Evolutionary conservation across 768 basidiomycete genomes (phyloP), one percentile per base, ranked within the genome.

Genomic region (Chlorophyllum brunneum): DNA sequence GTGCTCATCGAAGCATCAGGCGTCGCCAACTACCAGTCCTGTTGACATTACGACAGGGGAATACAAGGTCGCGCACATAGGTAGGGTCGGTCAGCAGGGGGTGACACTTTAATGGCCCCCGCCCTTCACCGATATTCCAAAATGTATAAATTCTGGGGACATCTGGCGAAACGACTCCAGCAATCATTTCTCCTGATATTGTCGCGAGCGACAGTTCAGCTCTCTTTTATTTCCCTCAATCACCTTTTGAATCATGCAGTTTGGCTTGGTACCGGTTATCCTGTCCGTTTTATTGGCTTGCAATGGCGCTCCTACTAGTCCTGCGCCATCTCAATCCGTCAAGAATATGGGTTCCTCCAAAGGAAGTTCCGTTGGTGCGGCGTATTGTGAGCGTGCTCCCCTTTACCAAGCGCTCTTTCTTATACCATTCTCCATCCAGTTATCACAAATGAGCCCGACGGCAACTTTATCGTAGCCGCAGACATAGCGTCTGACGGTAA

Each of bases 391-490:
- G 64, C n/a, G n/a, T n/a, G 30, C 13, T 41, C 7, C 13, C 16
- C 3, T 39, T 39, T 18, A 2, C 29, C 29, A 24, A n/a, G 6
- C 13, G 26, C n/a, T 44, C 38, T 3, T 51, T 42, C 13, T 42
- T 51, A 48, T 23, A 40, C 27, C 2, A 15, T 20, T 23, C 29
- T 18, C 6, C 10, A 20, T 15, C n/a, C 54, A 80, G 78, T 79
- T 61, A 73, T 79, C 27, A 76, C 77, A 31, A 80, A 80, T 56
- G 74, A 78, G 43, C 70, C 73, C 3, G 56, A 58, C 29, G 74
- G 72, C 16, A 79, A 79, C 61, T 69, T 67, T 51, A 58, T 79
- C 33, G 64, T 79, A 26, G 66, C 75, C 1, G 68, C 72, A 13
- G 65, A 68, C 33, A 71, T 80, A 43, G 69, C 65, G n/a, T 38